Conservation (phyloP, 2,329 filamentous ascomycete genomes). For the Alternaria consortialis region DNA sequence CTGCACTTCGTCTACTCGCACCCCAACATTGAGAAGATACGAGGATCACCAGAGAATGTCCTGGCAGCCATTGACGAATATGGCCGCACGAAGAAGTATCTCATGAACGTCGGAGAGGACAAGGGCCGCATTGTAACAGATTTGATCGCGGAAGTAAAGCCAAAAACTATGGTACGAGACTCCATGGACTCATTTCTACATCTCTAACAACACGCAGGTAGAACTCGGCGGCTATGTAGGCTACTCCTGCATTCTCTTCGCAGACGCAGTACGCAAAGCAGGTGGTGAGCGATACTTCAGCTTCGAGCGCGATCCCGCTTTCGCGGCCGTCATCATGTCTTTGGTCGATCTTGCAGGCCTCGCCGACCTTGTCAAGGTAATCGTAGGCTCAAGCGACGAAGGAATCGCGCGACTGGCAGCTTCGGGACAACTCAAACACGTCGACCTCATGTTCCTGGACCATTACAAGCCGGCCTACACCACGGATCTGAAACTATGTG, state of each 20-base stretch:
- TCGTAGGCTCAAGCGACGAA: conserved; percentile 74
- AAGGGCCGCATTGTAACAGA: conserved; percentile 77
- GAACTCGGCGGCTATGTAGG: conserved; percentile 84
- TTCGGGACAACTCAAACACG: conserved; percentile 62
- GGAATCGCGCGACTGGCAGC: conserved; percentile 69
- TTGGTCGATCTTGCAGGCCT: conserved; percentile 79
- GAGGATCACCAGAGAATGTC: conserved; percentile 70
- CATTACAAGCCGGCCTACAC: conserved; percentile 82
- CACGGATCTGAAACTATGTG: conserved; percentile 78
- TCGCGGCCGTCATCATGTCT: conserved; percentile 72
- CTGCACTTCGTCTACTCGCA: conserved; percentile 73
- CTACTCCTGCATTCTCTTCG: conserved; percentile 82
- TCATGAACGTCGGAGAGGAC: conserved; percentile 82
- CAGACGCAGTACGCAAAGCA: conserved; percentile 68
- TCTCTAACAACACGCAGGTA: conserved; percentile 54
- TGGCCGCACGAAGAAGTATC: conserved; percentile 69
- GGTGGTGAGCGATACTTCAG: conserved; percentile 74
- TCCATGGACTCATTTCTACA: background rate
- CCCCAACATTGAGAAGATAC: conserved; percentile 68
- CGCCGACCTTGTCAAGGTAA: conserved; percentile 72
- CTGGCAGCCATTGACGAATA: conserved; percentile 76
- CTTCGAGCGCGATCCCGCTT: conserved; percentile 77
- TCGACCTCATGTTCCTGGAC: conserved; percentile 81
- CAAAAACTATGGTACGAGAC: conserved; percentile 66
- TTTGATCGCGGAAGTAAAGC: conserved; percentile 72